Conservation (phyloP, 2,329 filamentous ascomycete genomes). For the Metarhizium rileyi region DNA sequence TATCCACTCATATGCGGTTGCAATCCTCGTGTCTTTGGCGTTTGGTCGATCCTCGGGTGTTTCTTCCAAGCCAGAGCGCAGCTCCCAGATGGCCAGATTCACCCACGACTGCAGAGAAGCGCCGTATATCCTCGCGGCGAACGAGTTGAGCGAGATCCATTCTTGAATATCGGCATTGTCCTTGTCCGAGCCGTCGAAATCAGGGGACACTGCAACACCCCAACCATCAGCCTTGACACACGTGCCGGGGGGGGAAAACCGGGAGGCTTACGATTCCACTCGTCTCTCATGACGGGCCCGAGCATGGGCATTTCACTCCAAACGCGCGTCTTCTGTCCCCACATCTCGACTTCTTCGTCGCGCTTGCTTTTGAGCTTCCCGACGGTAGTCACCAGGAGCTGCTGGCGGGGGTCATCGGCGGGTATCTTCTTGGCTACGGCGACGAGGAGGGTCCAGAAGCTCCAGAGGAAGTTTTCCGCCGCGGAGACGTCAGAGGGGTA, state of each 20-base stretch:
- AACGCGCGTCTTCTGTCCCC: conserved; percentile 15
- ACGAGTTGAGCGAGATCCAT: conserved; percentile 24
- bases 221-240: not conserved
- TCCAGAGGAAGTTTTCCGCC: conserved; percentile 19
- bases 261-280: conserved; percentile 18
- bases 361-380: conserved; percentile 14
- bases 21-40: conserved; percentile 13
- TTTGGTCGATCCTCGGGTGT: conserved; percentile 7
- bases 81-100: conserved; percentile 20
- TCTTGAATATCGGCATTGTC: conserved; percentile 12
- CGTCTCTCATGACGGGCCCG: conserved; percentile 19
- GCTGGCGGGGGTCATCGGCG: conserved; percentile 16
- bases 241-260: not conserved
- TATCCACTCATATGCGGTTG: conserved; percentile 20
- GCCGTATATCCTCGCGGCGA: conserved; percentile 21
- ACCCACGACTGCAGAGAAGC: conserved; percentile 12
- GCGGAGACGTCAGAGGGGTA: conserved; percentile 11
- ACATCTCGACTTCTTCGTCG: conserved; percentile 17
- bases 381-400: conserved; percentile 15
- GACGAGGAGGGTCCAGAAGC: conserved; percentile 19
- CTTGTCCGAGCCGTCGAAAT: conserved; percentile 14
- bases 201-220: conserved; percentile 13
- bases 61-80: conserved; percentile 22
- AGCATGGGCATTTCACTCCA: conserved; percentile 23
- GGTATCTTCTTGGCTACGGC: conserved; percentile 16